A percentile compares a stretch with the other conserved stretches of the same genome.
These are phyloP conservation scores for Neoarthrinium moseri DNA, from an alignment of 2,329 filamentous ascomycete genomes.

Conservation along the genomic window DNA sequence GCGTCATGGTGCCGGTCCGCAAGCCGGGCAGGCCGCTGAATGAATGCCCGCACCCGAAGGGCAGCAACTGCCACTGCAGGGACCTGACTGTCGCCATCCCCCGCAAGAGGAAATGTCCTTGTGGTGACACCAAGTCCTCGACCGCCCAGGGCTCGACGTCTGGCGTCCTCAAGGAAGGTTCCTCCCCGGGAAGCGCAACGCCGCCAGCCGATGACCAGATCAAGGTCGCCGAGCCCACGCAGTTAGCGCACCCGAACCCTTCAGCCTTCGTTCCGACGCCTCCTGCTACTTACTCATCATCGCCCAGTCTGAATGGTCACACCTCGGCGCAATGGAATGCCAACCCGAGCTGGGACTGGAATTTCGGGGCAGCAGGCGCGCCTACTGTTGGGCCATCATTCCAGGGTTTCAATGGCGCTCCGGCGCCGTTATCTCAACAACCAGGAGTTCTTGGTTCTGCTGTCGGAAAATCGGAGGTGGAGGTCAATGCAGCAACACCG, in stretches of 20 bases:
- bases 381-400: background rate
- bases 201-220: background rate
- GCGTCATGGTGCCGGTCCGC: slow-evolving; percentile 10
- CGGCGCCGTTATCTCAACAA: background rate
- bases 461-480: no score
- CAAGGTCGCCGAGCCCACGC: no score
- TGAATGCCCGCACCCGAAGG: slow-evolving; percentile 8
- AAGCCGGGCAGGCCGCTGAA: slow-evolving; percentile 10
- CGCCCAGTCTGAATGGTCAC: background rate
- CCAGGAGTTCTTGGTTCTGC: no score
- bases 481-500: no score
- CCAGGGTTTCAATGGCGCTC: background rate
- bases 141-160: background rate
- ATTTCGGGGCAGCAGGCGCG: background rate
- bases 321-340: background rate
- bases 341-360: slow-evolving; percentile 1
- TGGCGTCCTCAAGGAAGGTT: background rate
- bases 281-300: background rate
- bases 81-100: slow-evolving; percentile 9
- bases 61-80: slow-evolving; percentile 2
- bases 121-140: background rate
- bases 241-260: background rate
- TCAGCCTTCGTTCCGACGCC: background rate
- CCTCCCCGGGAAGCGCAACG: background rate
- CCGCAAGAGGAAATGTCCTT: slow-evolving; percentile 9